Conservation (phyloP, 2,329 filamentous ascomycete species). For the Colletotrichum musae region DNA sequence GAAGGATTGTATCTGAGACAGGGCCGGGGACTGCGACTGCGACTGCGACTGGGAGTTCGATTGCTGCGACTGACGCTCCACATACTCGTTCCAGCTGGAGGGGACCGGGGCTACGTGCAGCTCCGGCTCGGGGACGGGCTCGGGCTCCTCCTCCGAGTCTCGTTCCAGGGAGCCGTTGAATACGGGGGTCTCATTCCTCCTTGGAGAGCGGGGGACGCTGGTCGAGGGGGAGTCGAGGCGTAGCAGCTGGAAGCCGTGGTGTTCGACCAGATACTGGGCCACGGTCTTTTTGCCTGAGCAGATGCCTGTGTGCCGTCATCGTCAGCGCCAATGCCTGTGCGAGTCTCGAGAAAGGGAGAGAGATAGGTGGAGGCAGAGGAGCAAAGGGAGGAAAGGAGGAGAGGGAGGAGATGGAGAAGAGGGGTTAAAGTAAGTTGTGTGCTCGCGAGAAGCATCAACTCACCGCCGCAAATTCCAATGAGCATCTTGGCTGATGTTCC, state of each 20-base stretch:
- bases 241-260: slow-evolving; percentile 85
- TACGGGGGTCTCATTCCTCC: slow-evolving; percentile 6
- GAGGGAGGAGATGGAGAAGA: too few species aligned
- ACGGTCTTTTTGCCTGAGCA: slow-evolving; percentile 95
- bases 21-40: not conserved
- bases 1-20: not conserved
- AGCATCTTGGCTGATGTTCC: slow-evolving; percentile 68
- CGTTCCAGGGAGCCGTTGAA: not conserved
- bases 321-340: too few species aligned
- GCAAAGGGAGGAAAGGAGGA: not conserved
- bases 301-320: slow-evolving; percentile 72
- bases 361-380: not conserved
- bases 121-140: not conserved
- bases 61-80: slow-evolving; percentile 1
- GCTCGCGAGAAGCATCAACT: slow-evolving; percentile 39
- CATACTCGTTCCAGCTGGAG: not conserved
- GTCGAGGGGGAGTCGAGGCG: slow-evolving; percentile 62
- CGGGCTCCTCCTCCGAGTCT: not conserved
- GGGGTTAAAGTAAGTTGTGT: too few species aligned
- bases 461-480: slow-evolving; percentile 83
- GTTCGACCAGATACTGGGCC: slow-evolving; percentile 86
- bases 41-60: not conserved
- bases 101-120: not conserved
- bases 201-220: not conserved
- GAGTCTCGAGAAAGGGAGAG: too few species aligned